Conservation (phyloP, 2,329 filamentous ascomycete genomes). For the Geosmithia flava region DNA sequence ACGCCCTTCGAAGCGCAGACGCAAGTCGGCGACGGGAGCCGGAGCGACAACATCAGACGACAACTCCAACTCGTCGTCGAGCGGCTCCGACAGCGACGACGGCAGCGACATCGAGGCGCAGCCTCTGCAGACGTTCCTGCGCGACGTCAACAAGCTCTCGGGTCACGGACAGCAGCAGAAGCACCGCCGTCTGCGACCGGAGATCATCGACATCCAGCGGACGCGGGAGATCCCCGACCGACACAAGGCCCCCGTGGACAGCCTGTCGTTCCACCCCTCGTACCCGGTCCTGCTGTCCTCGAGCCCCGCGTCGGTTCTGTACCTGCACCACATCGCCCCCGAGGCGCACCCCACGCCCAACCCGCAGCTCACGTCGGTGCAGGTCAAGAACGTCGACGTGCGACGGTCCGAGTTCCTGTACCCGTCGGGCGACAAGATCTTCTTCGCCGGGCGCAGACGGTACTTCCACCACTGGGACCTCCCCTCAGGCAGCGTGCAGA, state of each 20-base stretch:
- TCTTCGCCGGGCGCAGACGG: conserved; percentile 75
- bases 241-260: conserved; percentile 69
- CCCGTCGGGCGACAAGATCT: conserved; percentile 62
- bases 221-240: conserved; percentile 72
- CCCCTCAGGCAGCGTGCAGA: conserved; percentile 67
- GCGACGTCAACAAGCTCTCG: conserved; percentile 58
- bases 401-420: conserved; percentile 71
- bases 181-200: conserved; percentile 65
- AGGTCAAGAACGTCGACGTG: conserved; percentile 74
- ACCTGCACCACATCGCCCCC: conserved; percentile 78
- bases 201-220: conserved; percentile 82
- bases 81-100: conserved; percentile 44
- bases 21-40: conserved; percentile 34
- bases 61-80: conserved; percentile 11
- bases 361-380: conserved; percentile 79
- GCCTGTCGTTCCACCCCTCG: conserved; percentile 78
- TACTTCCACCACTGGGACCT: conserved; percentile 97
- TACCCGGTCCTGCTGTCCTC: conserved; percentile 84
- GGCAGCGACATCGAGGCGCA: conserved; percentile 53
- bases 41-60: conserved; percentile 9
- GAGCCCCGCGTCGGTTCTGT: conserved; percentile 73
- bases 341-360: conserved; percentile 67
- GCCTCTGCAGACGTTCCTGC: conserved; percentile 69
- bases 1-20: conserved; percentile 36
- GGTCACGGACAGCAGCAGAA: conserved; percentile 41